These are phyloP conservation scores for Pseudogymnoascus sp. DNA, from an alignment of 2,329 filamentous ascomycete genomes.

Conservation along the genomic window DNA sequence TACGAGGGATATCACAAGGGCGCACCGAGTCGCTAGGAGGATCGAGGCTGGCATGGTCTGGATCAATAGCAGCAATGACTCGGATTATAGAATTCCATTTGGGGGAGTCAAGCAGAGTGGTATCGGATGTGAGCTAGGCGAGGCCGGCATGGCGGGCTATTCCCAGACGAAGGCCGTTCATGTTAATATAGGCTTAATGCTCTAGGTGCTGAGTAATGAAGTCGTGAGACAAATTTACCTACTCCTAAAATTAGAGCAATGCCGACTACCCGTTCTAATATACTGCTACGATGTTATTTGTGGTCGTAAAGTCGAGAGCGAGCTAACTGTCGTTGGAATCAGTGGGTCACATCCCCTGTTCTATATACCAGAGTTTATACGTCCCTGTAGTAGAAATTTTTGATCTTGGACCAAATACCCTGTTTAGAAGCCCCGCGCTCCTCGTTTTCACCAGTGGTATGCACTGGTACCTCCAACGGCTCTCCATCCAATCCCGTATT, in stretches of 20 bases:
- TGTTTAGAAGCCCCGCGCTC: not conserved
- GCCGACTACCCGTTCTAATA: too few species aligned
- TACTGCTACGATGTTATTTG: too few species aligned
- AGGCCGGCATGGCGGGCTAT: constrained; percentile 59
- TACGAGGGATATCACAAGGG: constrained; percentile 60
- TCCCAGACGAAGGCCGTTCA: constrained; percentile 54
- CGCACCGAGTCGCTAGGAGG: constrained; percentile 55
- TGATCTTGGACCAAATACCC: not conserved
- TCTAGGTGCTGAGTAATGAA: not conserved
- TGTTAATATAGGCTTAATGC: not conserved
- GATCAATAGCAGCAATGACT: constrained; percentile 50
- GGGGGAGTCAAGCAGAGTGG: constrained; percentile 73
- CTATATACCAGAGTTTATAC: not conserved
- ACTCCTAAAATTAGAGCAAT: not conserved
- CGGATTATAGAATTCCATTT: constrained; percentile 59
- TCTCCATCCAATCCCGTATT: constrained; percentile 22
- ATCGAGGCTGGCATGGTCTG: constrained; percentile 47
- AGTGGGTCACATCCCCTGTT: not conserved
- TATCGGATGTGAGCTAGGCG: constrained; percentile 64
- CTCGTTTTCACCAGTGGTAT: not conserved
- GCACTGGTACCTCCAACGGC: constrained; percentile 9
- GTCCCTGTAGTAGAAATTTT: not conserved
- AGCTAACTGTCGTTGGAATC: not conserved
- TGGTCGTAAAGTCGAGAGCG: too few species aligned
- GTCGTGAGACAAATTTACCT: not conserved